Conservation (phyloP, 129 eudicot species). For the Flaveria ramosissima region DNA sequence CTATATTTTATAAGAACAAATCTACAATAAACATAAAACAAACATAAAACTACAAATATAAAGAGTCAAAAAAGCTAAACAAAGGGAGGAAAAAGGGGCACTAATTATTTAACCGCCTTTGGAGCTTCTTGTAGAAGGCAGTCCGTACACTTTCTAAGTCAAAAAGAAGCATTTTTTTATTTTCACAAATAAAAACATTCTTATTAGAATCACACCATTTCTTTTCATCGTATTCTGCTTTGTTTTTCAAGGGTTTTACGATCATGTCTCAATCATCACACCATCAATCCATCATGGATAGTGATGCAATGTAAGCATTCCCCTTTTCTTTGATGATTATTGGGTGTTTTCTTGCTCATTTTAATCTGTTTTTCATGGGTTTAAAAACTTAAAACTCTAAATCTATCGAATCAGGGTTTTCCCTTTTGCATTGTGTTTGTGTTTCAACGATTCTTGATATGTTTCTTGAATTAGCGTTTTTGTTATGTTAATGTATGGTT, state of each 20-base stretch:
- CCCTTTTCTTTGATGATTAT: background rate
- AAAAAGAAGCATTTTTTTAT: slow-evolving; percentile 31
- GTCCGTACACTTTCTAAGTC: slow-evolving; percentile 29
- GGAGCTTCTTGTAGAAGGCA: slow-evolving; percentile 7
- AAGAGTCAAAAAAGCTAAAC: background rate
- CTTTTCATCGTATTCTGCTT: slow-evolving; percentile 18
- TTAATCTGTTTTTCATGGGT: background rate
- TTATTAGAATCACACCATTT: background rate
- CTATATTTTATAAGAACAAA: background rate
- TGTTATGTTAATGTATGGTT: background rate
- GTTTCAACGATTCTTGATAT: slow-evolving; percentile 17
- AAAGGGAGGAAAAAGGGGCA: background rate
- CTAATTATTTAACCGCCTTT: background rate
- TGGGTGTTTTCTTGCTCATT: background rate
- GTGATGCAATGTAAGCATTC: slow-evolving; percentile 38
- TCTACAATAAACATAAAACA: background rate
- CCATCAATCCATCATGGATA: slow-evolving; percentile 36
- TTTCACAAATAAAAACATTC: slow-evolving; percentile 23
- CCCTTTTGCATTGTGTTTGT: slow-evolving; percentile 17
- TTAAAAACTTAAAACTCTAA: background rate
- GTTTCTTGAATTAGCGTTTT: background rate
- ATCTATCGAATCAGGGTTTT: slow-evolving; percentile 15
- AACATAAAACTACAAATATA: background rate
- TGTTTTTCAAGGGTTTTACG: slow-evolving; percentile 21
- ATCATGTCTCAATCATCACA: slow-evolving; percentile 44